Evolutionary conservation across 2,329 filamentous ascomycete genomes (phyloP).

Genomic region (Colletotrichum lentis): DNA sequence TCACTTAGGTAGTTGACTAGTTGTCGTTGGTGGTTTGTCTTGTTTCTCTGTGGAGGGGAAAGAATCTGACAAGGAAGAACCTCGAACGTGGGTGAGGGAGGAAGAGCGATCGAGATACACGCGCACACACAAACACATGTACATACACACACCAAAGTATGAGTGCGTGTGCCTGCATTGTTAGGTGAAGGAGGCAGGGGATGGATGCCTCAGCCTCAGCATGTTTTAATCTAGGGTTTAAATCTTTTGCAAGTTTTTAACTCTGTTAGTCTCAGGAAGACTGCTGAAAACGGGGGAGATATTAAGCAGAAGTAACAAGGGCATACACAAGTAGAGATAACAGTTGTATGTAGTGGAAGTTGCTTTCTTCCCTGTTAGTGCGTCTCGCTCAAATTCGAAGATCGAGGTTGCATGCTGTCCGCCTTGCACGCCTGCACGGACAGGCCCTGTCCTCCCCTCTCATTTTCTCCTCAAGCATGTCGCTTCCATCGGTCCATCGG

Average conservation of each 20-base stretch:
- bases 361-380: constrained; percentile 1
- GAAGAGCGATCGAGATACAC: constrained; percentile 1
- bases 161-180: background rate
- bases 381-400: constrained; percentile 20
- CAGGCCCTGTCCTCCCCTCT: constrained; percentile 3
- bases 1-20: constrained; percentile 7
- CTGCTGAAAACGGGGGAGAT: constrained; percentile 10
- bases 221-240: background rate
- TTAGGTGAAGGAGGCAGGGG: background rate
- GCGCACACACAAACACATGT: background rate
- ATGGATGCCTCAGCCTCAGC: background rate
- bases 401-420: constrained; percentile 29
- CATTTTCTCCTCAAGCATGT: background rate
- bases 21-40: constrained; percentile 4
- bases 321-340: background rate
- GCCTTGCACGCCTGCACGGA: constrained; percentile 24
- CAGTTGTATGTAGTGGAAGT: background rate
- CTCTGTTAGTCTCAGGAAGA: background rate
- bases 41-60: background rate
- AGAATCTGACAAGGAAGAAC: background rate
- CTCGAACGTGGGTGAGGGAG: background rate
- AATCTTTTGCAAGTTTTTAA: no score
- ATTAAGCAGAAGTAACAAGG: constrained; percentile 25
- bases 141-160: background rate
- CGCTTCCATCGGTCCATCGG: background rate